Evolutionary conservation across 148 eudicot genomes (phyloP).

Genomic region (Euryodendron excelsum): DNA sequence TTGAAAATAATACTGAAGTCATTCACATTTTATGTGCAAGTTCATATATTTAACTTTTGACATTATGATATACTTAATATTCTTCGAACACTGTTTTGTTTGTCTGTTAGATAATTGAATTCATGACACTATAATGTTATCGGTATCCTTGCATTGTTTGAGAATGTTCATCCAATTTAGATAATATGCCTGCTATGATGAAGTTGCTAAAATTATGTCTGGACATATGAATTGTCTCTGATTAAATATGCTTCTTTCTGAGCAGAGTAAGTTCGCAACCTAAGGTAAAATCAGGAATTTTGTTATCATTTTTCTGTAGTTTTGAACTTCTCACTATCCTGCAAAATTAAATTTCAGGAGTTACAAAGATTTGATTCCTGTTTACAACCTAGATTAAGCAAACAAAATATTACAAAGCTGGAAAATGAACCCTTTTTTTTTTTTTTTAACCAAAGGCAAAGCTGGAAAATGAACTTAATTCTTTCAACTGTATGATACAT

Average conservation of each 20-base stretch:
- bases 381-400: background rate
- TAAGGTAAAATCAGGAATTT: background rate
- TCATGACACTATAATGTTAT: background rate
- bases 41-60: background rate
- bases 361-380: too few relatives aligned
- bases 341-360: too few relatives aligned
- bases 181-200: conserved; percentile 26
- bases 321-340: too few relatives aligned
- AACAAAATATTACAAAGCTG: background rate
- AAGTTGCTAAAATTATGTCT: conserved; percentile 38
- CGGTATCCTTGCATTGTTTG: background rate
- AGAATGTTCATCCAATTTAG: too few relatives aligned
- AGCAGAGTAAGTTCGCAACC: conserved; percentile 15
- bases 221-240: conserved; percentile 41
- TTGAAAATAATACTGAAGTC: too few relatives aligned
- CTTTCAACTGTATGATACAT: background rate
- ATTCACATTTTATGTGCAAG: background rate
- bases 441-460: too few relatives aligned
- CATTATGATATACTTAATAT: background rate
- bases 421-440: too few relatives aligned
- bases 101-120: too few relatives aligned
- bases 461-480: background rate
- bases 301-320: background rate
- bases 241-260: conserved; percentile 30
- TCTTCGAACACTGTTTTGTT: background rate